These are phyloP conservation scores for Parasarocladium wereldwijsianum DNA, from an alignment of 2,329 filamentous ascomycete genomes.

Conservation along the genomic window DNA sequence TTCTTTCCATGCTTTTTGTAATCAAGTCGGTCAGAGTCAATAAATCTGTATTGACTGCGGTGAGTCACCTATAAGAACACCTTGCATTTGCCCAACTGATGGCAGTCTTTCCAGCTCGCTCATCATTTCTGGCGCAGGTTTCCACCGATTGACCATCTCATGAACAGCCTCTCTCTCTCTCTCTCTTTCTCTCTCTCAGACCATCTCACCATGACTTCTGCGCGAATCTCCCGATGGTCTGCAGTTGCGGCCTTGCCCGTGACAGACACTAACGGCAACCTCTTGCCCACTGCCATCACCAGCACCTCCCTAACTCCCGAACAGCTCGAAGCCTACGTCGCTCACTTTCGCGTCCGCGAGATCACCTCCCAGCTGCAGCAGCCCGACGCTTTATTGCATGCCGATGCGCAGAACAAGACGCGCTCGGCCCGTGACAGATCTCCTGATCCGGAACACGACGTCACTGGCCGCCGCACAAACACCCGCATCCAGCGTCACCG, in stretches of 20 bases:
- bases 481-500: conserved; percentile 65
- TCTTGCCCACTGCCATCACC: conserved; percentile 3
- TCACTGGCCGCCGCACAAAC: conserved; percentile 68
- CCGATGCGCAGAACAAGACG: conserved; percentile 51
- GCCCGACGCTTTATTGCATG: conserved; percentile 52
- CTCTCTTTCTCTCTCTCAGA: no score
- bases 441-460: conserved; percentile 64
- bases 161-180: no score
- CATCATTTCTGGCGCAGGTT: no score
- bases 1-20: no score
- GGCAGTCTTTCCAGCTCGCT: no score
- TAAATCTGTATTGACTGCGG: no score
- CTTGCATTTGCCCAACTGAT: no score
- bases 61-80: no score
- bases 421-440: conserved; percentile 39
- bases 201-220: no score
- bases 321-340: conserved; percentile 63
- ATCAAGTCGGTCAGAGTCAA: no score
- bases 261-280: not conserved
- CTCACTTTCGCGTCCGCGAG: conserved; percentile 65
- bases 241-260: no score
- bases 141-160: no score
- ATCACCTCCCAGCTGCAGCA: conserved; percentile 69
- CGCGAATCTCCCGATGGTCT: conserved; percentile 10
- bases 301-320: conserved; percentile 56